phyloP scores from a whole-genome alignment of 768 basidiomycete species.

The Lentinula sp. region DNA sequence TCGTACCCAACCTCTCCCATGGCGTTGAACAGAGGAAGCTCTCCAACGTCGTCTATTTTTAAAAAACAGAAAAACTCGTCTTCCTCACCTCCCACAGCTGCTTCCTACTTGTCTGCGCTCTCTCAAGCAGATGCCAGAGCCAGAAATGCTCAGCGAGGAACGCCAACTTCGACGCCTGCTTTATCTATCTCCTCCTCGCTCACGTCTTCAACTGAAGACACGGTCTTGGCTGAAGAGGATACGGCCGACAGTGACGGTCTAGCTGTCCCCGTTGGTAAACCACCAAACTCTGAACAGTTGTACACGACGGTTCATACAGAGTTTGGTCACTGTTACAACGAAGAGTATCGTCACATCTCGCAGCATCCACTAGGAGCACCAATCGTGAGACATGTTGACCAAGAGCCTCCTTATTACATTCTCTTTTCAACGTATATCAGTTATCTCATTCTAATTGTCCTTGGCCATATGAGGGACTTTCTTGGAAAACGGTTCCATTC shows the following conservation, averaged over 20 bases:
- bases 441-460: conserved; percentile 85
- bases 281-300: conserved; percentile 77
- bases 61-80: conserved; percentile 40
- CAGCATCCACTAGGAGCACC: conserved; percentile 48
- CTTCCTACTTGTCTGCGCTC: conserved; percentile 55
- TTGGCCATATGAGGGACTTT: conserved; percentile 95
- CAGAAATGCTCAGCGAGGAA: conserved; percentile 37
- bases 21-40: conserved; percentile 48
- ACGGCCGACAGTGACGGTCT: conserved; percentile 49
- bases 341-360: conserved; percentile 63
- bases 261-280: conserved; percentile 44
- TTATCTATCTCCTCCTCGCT: conserved; percentile 70
- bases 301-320: conserved; percentile 82
- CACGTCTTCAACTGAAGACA: conserved; percentile 65
- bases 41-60: conserved; percentile 47
- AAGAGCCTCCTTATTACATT: conserved; percentile 91
- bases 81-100: conserved; percentile 39
- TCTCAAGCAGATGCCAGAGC: conserved; percentile 65
- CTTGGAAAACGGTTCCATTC: conserved; percentile 80
- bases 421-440: conserved; percentile 45
- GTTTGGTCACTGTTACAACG: conserved; percentile 86
- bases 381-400: conserved; percentile 52
- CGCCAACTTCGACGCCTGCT: conserved; percentile 62
- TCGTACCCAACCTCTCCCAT: conserved; percentile 46
- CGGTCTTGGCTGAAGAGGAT: conserved; percentile 51